Evolutionary conservation across 768 basidiomycete species (phyloP), one percentile per base, ranked within the genome.

Genomic region (Phanerochaete sordida): DNA sequence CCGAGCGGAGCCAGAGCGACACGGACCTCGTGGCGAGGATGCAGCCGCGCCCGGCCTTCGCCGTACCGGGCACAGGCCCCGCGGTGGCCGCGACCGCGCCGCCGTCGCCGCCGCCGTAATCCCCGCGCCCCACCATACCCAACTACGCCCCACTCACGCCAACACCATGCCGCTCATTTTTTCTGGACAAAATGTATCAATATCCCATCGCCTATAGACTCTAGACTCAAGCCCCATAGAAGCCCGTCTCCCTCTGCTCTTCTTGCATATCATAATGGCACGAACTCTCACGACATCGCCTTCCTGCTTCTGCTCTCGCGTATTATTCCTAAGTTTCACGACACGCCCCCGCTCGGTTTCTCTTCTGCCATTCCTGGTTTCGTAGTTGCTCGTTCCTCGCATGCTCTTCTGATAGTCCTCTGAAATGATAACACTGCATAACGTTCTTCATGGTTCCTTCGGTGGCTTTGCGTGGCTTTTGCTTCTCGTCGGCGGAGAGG

Each of bases 11-110:
- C 43, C 43, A 15, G 47, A 68, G 67, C 58, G 67, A 61, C 45
- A 33, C 65, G 31, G 66, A 68, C 31, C 33, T 68, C 5, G 63
- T 59, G 16, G 57, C 60, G 33, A 54, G 44, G 24, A 31, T 60
- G 52, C 33, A 30, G 19, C 47, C 33, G 30, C 13, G 31, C 15
- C 19, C 3, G 30, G 19, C 35, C 52, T 5, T 33, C 43, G 44
- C 33, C 21, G 35, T 26, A 21, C 35, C 21, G 35, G 37, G 23
- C 23, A 11, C 12, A 9, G 24, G 23, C 21, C 21, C 24, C n/a
- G 33, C 53, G 31, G 53, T 46, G 7, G 7, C 44, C 7, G 44
- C 53, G 3, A 54, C 53, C n/a, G 53, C 53, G 53, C 53, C 53
- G n/a, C 53, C 53, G 21, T 43, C 35, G n/a, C 35, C 53, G 31